Evolutionary conservation across 495 filamentous ascomycete genomes (phyloP).

Genomic region (Pseudomonodictys pantanalensis): DNA sequence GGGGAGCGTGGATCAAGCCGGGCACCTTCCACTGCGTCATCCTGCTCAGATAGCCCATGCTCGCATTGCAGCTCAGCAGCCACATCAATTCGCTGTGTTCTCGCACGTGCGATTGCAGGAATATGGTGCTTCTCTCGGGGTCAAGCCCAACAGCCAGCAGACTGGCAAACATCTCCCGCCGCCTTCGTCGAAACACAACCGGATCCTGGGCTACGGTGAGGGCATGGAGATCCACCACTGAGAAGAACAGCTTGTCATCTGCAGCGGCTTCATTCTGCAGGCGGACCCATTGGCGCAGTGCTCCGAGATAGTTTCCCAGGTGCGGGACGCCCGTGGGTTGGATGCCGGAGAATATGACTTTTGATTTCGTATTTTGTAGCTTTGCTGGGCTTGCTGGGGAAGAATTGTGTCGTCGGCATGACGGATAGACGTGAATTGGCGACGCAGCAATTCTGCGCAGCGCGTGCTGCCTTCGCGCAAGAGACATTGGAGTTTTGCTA

Average conservation of each 20-base stretch:
- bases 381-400: not conserved
- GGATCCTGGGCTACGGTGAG: constrained; percentile 72
- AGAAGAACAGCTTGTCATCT: constrained; percentile 66
- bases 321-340: constrained; percentile 96
- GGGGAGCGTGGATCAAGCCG: not conserved
- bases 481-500: constrained; percentile 2
- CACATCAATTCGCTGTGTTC: constrained; percentile 89
- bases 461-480: not conserved
- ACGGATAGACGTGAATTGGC: not conserved
- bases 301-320: constrained; percentile 92
- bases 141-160: constrained; percentile 82
- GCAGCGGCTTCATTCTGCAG: constrained; percentile 62
- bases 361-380: too few relatives aligned
- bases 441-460: constrained; percentile 2
- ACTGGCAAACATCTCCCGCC: constrained; percentile 70
- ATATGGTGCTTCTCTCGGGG: constrained; percentile 71
- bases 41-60: constrained; percentile 80
- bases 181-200: constrained; percentile 56
- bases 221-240: constrained; percentile 88
- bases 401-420: constrained; percentile 4
- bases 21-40: constrained; percentile 98
- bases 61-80: constrained; percentile 87
- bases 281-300: constrained; percentile 78
- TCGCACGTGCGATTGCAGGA: constrained; percentile 75
- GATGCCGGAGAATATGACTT: constrained; percentile 86